phyloP scores from a whole-genome alignment of 495 filamentous ascomycete species.

The Neurospora sp. region DNA sequence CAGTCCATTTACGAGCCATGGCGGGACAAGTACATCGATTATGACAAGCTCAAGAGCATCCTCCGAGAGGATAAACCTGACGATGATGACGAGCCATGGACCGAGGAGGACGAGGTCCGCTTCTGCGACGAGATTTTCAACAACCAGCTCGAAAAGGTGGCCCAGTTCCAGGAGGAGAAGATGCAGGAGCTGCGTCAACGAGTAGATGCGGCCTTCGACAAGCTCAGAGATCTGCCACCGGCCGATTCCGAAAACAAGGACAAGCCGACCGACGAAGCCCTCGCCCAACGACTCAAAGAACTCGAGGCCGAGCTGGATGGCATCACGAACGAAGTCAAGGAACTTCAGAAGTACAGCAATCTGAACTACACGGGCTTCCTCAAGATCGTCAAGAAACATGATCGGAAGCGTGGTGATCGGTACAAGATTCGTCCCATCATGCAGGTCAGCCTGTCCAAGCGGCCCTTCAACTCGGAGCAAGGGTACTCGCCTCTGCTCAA shows the following conservation, averaged over 20 bases:
- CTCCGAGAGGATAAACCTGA: slow-evolving; percentile 61
- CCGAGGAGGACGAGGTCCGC: slow-evolving; percentile 83
- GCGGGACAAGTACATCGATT: slow-evolving; percentile 91
- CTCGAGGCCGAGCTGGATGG: slow-evolving; percentile 69
- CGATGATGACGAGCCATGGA: slow-evolving; percentile 62
- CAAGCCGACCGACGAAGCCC: slow-evolving; percentile 30
- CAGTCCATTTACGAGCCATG: slow-evolving; percentile 77
- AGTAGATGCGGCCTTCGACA: slow-evolving; percentile 48
- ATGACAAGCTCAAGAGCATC: slow-evolving; percentile 79
- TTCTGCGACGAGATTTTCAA: slow-evolving; percentile 96
- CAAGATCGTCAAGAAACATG: slow-evolving; percentile 98
- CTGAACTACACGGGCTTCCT: slow-evolving; percentile 97
- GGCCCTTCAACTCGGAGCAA: slow-evolving; percentile 86
- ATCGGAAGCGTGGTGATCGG: slow-evolving; percentile 66
- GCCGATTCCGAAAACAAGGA: slow-evolving; percentile 22
- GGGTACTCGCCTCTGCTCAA: slow-evolving; percentile 85
- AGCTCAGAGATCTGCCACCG: slow-evolving; percentile 46
- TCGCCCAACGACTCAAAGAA: slow-evolving; percentile 50
- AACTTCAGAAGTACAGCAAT: slow-evolving; percentile 87
- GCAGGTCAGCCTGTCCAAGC: slow-evolving; percentile 73
- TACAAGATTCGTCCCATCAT: slow-evolving; percentile 87
- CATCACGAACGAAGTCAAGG: slow-evolving; percentile 83
- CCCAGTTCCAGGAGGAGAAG: slow-evolving; percentile 73
- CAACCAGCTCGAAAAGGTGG: slow-evolving; percentile 89
- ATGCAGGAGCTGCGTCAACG: slow-evolving; percentile 61